phyloP scores from a whole-genome alignment of 179 eudicot genomes.

The Actinidia arguta region DNA sequence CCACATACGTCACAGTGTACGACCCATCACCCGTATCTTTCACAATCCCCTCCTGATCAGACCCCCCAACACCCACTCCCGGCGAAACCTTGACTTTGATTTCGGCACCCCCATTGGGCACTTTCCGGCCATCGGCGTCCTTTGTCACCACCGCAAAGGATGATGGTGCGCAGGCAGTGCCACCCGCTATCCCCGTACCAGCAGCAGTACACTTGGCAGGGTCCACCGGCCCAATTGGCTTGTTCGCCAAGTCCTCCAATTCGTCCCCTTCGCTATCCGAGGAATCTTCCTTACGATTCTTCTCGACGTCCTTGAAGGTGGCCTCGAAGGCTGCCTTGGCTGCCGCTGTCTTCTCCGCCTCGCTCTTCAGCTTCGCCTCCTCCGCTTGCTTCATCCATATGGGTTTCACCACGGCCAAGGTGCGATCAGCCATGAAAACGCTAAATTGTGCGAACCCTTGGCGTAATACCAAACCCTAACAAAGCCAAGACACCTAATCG shows the following conservation, averaged over 20 bases:
- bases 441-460: slow-evolving; percentile 1
- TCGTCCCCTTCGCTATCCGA: slow-evolving; percentile 77
- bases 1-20: slow-evolving; percentile 84
- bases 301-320: slow-evolving; percentile 80
- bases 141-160: slow-evolving; percentile 74
- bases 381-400: slow-evolving; percentile 96
- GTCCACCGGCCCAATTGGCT: slow-evolving; percentile 88
- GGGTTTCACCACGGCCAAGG: slow-evolving; percentile 53
- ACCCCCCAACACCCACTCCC: slow-evolving; percentile 83
- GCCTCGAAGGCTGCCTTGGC: slow-evolving; percentile 99
- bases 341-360: slow-evolving; percentile 92
- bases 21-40: slow-evolving; percentile 97
- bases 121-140: slow-evolving; percentile 85
- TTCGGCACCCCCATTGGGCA: slow-evolving; percentile 68
- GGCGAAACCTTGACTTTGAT: slow-evolving; percentile 80
- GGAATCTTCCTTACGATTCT: slow-evolving; percentile 40
- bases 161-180: slow-evolving; percentile 77
- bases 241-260: slow-evolving; percentile 51
- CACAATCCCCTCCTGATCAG: slow-evolving; percentile 87
- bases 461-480: neutral
- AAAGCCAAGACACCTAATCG: neutral
- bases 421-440: slow-evolving; percentile 53
- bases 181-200: slow-evolving; percentile 91
- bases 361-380: slow-evolving; percentile 93
- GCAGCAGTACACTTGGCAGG: slow-evolving; percentile 90